Evolutionary conservation across 179 eudicot genomes (phyloP).

Genomic region (Silene noctiflora): DNA sequence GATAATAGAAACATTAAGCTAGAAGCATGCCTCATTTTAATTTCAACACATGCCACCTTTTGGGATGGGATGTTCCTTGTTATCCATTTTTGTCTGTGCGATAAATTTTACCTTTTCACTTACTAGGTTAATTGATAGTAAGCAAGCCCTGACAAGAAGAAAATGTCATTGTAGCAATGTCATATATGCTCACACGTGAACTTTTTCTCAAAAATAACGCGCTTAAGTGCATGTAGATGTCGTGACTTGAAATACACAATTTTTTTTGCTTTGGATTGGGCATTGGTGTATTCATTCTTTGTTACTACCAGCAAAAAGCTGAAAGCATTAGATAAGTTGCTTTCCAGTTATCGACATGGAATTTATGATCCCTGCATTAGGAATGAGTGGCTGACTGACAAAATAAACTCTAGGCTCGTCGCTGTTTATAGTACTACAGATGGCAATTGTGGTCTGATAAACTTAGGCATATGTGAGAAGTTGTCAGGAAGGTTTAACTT

Average conservation of each 20-base stretch:
- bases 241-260: not conserved
- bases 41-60: not conserved
- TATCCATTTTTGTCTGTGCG: not conserved
- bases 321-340: no score
- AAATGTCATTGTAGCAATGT: not conserved
- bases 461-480: not conserved
- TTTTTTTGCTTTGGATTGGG: not conserved
- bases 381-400: no score
- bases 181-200: not conserved
- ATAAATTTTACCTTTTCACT: not conserved
- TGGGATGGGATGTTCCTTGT: not conserved
- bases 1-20: not conserved
- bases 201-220: not conserved
- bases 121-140: not conserved
- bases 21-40: not conserved
- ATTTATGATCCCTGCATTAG: no score
- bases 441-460: not conserved
- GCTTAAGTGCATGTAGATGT: not conserved
- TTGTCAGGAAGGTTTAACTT: not conserved
- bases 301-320: no score
- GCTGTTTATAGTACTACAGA: not conserved
- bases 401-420: not conserved
- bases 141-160: not conserved
- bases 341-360: no score
- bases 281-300: not conserved